phyloP scores from a whole-genome alignment of 495 filamentous ascomycete genomes.

The Geopyxis carbonaria region DNA sequence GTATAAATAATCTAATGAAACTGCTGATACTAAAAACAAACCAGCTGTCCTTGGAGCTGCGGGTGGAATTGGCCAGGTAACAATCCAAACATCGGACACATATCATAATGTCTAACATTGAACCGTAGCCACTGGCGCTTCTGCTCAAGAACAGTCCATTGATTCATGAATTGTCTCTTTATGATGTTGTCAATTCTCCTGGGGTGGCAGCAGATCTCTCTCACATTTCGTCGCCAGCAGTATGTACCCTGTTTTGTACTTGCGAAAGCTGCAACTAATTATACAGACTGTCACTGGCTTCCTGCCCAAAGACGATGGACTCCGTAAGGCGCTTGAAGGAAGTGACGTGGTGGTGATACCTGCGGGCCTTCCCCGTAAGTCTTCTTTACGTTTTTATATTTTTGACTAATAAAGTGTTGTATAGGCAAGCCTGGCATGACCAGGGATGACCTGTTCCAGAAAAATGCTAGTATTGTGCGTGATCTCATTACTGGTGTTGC shows the following conservation, averaged over 20 bases:
- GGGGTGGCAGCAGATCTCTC: constrained; percentile 91
- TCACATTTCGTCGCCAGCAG: constrained; percentile 86
- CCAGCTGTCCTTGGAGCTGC: constrained; percentile 87
- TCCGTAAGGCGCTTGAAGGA: constrained; percentile 73
- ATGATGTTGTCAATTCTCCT: constrained; percentile 98
- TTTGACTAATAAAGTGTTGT: constrained; percentile 7
- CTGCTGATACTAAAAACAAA: too few relatives aligned
- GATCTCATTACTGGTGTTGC: constrained; percentile 71
- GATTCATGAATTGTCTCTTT: constrained; percentile 79
- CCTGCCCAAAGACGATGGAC: constrained; percentile 75
- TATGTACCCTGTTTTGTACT: constrained; percentile 32
- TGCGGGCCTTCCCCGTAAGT: constrained; percentile 89
- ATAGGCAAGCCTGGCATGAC: constrained; percentile 97
- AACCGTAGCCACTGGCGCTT: constrained; percentile 71
- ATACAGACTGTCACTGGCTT: constrained; percentile 41
- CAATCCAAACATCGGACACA: too few relatives aligned
- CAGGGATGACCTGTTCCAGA: constrained; percentile 97
- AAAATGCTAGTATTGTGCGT: constrained; percentile 89
- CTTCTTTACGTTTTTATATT: too few relatives aligned
- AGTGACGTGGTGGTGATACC: constrained; percentile 93
- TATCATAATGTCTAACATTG: too few relatives aligned
- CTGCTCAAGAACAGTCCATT: constrained; percentile 76
- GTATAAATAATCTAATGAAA: too few relatives aligned
- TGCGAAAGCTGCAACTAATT: constrained; percentile 2
- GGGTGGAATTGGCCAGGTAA: constrained; percentile 95